Conservation (phyloP, 768 basidiomycete species). For the Saitozyma sp. region DNA sequence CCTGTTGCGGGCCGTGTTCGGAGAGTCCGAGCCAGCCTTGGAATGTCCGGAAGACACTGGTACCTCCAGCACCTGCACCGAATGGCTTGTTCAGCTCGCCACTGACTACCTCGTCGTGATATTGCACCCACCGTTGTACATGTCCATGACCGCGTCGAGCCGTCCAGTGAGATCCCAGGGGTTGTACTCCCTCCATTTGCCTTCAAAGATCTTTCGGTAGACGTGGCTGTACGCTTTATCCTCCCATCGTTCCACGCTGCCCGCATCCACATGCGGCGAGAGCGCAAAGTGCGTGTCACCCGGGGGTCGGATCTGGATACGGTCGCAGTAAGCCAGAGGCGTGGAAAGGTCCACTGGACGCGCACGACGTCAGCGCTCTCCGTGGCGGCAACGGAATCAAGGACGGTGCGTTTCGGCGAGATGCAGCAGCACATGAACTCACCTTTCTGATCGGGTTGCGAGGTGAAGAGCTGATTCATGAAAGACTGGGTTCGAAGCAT, state of each 20-base stretch:
- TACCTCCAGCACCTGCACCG: constrained; percentile 40
- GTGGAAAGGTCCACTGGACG: constrained; percentile 57
- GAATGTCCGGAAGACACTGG: not conserved
- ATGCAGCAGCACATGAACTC: too few relatives aligned
- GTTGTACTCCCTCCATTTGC: constrained; percentile 40
- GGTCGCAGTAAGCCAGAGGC: constrained; percentile 73
- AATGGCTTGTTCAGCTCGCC: constrained; percentile 13
- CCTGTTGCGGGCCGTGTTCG: not conserved
- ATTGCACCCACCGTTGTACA: not conserved
- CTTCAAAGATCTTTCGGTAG: constrained; percentile 62
- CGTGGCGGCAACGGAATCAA: too few relatives aligned
- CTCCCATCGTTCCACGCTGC: constrained; percentile 65
- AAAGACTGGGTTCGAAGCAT: too few relatives aligned
- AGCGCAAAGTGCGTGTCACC: constrained; percentile 69
- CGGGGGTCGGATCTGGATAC: constrained; percentile 69
- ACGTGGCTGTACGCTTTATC: constrained; percentile 36
- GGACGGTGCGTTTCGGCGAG: too few relatives aligned
- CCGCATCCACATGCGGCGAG: constrained; percentile 69
- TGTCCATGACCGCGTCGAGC: constrained; percentile 21
- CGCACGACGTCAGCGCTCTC: too few relatives aligned
- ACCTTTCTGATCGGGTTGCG: too few relatives aligned
- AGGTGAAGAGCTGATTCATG: too few relatives aligned
- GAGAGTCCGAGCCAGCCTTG: not conserved
- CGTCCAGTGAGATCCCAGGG: constrained; percentile 33
- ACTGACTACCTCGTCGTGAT: too few relatives aligned